phyloP scores from a whole-genome alignment of 2,329 filamentous ascomycete genomes.

The Hymenoscyphus linearis region DNA sequence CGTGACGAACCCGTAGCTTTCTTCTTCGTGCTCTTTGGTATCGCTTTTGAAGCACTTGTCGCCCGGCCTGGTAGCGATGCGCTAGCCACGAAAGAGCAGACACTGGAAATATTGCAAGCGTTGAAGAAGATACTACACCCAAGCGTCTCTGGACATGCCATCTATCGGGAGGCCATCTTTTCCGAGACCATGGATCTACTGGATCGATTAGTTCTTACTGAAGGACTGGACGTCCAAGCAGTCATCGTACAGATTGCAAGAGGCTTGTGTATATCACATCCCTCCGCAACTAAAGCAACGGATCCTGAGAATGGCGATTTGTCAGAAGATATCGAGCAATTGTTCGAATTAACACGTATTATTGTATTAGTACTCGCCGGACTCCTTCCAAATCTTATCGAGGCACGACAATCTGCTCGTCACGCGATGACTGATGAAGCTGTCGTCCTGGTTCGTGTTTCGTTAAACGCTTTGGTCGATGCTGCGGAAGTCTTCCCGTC shows the following conservation, averaged over 20 bases:
- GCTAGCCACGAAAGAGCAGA: slow-evolving; percentile 70
- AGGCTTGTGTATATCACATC: slow-evolving; percentile 84
- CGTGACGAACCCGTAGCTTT: slow-evolving; percentile 96
- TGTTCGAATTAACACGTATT: slow-evolving; percentile 94
- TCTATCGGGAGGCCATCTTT: slow-evolving; percentile 94
- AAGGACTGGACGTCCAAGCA: slow-evolving; percentile 79
- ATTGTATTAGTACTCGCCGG: slow-evolving; percentile 90
- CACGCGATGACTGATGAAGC: slow-evolving; percentile 85
- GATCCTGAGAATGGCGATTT: slow-evolving; percentile 69
- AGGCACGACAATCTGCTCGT: slow-evolving; percentile 54
- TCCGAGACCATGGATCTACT: slow-evolving; percentile 95
- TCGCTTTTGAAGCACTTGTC: slow-evolving; percentile 92
- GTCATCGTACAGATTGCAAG: slow-evolving; percentile 93
- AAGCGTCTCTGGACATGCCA: slow-evolving; percentile 90
- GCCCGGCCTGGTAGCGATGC: slow-evolving; percentile 65
- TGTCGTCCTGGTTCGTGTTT: slow-evolving; percentile 70
- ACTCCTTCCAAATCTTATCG: slow-evolving; percentile 75
- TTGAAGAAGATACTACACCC: slow-evolving; percentile 93
- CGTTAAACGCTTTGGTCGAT: slow-evolving; percentile 84
- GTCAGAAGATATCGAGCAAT: slow-evolving; percentile 94
- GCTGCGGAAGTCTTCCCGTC: slow-evolving; percentile 93
- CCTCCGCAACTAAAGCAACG: slow-evolving; percentile 70
- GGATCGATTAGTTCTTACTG: slow-evolving; percentile 86
- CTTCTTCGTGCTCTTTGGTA: slow-evolving; percentile 96
- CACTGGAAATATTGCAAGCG: slow-evolving; percentile 81